A percentile compares a stretch with the other conserved stretches of the same genome.
Conservation (phyloP, 2,329 filamentous ascomycete species). For the Zarea fungicola region DNA sequence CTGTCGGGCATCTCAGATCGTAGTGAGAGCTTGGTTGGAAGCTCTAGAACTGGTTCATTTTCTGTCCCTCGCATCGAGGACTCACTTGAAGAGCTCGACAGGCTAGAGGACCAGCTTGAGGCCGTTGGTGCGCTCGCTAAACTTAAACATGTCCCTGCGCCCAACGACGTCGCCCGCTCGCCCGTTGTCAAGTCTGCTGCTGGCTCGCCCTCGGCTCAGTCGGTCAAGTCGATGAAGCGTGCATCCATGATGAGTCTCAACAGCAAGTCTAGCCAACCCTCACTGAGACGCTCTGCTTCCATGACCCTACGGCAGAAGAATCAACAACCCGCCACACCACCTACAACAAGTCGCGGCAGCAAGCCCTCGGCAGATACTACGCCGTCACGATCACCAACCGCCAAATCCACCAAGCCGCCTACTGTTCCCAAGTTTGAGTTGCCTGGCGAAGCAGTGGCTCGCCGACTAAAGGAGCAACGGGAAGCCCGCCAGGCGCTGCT, state of each 20-base stretch:
- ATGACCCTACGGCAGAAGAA: constrained; percentile 30
- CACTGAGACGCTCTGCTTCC: constrained; percentile 38
- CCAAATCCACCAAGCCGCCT: constrained; percentile 49
- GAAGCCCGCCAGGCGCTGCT: constrained; percentile 45
- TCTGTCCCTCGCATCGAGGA: constrained; percentile 54
- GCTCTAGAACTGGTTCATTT: constrained; percentile 26
- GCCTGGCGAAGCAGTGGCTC: constrained; percentile 56
- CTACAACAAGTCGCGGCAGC: background rate
- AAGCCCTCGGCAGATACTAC: background rate
- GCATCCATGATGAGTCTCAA: constrained; percentile 31
- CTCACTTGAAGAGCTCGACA: constrained; percentile 57
- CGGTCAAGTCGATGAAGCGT: constrained; percentile 20
- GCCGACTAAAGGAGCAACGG: constrained; percentile 52
- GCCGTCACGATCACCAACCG: constrained; percentile 7
- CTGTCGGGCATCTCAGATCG: constrained; percentile 26
- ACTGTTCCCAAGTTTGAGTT: constrained; percentile 57
- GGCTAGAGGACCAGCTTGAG: constrained; percentile 57
- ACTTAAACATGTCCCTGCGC: constrained; percentile 27
- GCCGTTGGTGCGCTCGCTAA: constrained; percentile 39
- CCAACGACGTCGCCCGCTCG: constrained; percentile 12
- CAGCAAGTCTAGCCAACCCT: constrained; percentile 30
- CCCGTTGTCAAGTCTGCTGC: constrained; percentile 14
- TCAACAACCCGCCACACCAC: constrained; percentile 7
- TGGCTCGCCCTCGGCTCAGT: constrained; percentile 13
- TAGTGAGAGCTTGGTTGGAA: constrained; percentile 30